These are phyloP conservation scores for Geotrichum cucujoidarum DNA, from an alignment of 1,139 yeast genomes.

Conservation along the genomic window DNA sequence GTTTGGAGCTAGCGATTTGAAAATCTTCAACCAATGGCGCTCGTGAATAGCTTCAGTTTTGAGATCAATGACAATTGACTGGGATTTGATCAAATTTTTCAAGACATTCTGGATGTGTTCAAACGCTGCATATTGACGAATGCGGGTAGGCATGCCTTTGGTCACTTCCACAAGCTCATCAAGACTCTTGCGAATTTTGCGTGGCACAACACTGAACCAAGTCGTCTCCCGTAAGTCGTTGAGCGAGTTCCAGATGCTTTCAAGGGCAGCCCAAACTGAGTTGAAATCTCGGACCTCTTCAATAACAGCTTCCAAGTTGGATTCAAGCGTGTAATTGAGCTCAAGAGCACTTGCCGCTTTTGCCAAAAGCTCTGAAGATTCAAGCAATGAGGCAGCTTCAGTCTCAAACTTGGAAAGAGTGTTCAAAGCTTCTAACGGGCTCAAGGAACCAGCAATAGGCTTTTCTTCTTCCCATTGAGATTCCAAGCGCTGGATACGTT, in stretches of 20 bases:
- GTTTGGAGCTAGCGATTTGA: slow-evolving; percentile 34
- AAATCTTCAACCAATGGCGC: slow-evolving; percentile 66
- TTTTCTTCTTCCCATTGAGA: slow-evolving; percentile 49
- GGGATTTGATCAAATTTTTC: slow-evolving; percentile 41
- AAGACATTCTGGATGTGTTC: slow-evolving; percentile 51
- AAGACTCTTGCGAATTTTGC: slow-evolving; percentile 46
- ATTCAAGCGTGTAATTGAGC: slow-evolving; percentile 37
- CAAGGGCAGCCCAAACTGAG: slow-evolving; percentile 63
- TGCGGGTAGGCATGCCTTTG: slow-evolving; percentile 51
- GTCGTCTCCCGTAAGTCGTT: slow-evolving; percentile 41
- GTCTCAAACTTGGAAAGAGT: slow-evolving; percentile 45
- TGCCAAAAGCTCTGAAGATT: slow-evolving; percentile 33
- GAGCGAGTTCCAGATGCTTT: slow-evolving; percentile 51
- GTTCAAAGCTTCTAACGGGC: slow-evolving; percentile 50
- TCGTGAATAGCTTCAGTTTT: slow-evolving; percentile 55
- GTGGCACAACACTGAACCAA: slow-evolving; percentile 53
- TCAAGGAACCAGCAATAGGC: slow-evolving; percentile 45
- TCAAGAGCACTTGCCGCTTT: slow-evolving; percentile 45
- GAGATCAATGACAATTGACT: slow-evolving; percentile 46
- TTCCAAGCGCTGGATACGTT: slow-evolving; percentile 33
- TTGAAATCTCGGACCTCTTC: slow-evolving; percentile 57
- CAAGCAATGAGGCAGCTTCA: slow-evolving; percentile 28
- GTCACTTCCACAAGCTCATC: slow-evolving; percentile 49
- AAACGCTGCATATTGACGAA: slow-evolving; percentile 68
- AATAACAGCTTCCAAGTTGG: slow-evolving; percentile 35